These are phyloP conservation scores for Saccharomycopsis javanensis DNA, from an alignment of 805 yeast species.

Conservation along the genomic window DNA sequence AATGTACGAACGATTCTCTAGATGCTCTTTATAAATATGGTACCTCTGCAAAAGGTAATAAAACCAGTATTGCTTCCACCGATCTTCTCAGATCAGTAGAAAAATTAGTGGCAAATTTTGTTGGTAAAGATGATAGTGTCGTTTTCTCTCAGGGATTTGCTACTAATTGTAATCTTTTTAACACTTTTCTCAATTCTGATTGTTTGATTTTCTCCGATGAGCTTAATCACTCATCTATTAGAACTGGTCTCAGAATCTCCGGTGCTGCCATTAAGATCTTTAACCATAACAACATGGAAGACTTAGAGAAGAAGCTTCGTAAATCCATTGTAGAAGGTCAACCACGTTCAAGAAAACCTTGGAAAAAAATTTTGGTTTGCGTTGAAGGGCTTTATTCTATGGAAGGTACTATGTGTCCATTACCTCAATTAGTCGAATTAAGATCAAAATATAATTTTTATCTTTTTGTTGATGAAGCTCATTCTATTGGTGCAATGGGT, in stretches of 20 bases:
- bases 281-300: slow-evolving; percentile 83
- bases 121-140: slow-evolving; percentile 84
- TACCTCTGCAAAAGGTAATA: slow-evolving; percentile 68
- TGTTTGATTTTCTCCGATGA: slow-evolving; percentile 91
- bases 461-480: slow-evolving; percentile 94
- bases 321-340: slow-evolving; percentile 90
- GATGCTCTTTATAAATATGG: slow-evolving; percentile 60
- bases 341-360: slow-evolving; percentile 91
- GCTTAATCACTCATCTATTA: slow-evolving; percentile 88
- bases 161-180: slow-evolving; percentile 82
- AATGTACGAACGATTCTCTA: slow-evolving; percentile 74
- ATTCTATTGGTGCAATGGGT: slow-evolving; percentile 98
- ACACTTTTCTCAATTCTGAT: slow-evolving; percentile 73
- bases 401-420: slow-evolving; percentile 85
- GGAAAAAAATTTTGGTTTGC: slow-evolving; percentile 78
- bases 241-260: slow-evolving; percentile 87
- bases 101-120: slow-evolving; percentile 65
- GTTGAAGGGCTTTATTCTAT: slow-evolving; percentile 89
- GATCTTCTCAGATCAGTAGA: slow-evolving; percentile 72
- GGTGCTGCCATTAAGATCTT: slow-evolving; percentile 90
- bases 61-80: slow-evolving; percentile 64
- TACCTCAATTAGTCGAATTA: slow-evolving; percentile 64
- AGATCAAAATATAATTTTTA: slow-evolving; percentile 81
- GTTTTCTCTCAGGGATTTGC: slow-evolving; percentile 92
- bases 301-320: slow-evolving; percentile 64